A percentile compares a stretch with the other conserved stretches of the same genome.
phyloP scores from a whole-genome alignment of 305 asterid species.

The Solanum aculeatissimum region DNA sequence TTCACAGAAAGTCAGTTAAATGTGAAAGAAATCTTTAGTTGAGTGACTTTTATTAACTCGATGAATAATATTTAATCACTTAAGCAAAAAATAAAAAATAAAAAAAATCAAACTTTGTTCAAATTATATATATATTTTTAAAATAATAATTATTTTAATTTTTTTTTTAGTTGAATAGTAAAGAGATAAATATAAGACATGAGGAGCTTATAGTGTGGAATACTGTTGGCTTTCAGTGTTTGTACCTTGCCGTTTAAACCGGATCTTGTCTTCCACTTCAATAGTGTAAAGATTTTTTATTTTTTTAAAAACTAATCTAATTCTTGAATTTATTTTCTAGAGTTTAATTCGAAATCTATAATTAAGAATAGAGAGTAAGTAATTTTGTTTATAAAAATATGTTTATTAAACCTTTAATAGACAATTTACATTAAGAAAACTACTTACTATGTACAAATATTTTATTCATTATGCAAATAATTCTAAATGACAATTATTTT shows the following conservation, averaged over 20 bases:
- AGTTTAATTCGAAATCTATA: background rate
- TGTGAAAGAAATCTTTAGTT: no score
- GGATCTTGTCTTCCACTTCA: slow-evolving; percentile 17
- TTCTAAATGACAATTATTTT: background rate
- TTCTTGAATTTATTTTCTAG: background rate
- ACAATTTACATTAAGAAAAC: no score
- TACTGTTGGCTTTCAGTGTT: background rate
- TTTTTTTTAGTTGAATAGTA: background rate
- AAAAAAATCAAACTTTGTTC: background rate
- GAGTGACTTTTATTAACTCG: no score
- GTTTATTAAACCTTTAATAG: background rate
- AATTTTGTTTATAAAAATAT: background rate
- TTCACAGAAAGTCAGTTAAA: no score
- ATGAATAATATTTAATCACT: background rate
- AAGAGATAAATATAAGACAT: background rate
- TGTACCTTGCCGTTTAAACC: slow-evolving; percentile 1
- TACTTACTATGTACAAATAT: no score
- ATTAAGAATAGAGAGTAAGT: background rate
- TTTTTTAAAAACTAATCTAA: background rate
- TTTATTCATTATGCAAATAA: no score
- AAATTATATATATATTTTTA: background rate
- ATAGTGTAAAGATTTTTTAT: background rate
- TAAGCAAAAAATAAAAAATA: no score
- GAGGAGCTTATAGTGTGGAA: background rate
- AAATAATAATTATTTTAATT: background rate